Base-by-base conservation (phyloP, 1,284 basidiomycete genomes). In the Tremellales sp. region DNA sequence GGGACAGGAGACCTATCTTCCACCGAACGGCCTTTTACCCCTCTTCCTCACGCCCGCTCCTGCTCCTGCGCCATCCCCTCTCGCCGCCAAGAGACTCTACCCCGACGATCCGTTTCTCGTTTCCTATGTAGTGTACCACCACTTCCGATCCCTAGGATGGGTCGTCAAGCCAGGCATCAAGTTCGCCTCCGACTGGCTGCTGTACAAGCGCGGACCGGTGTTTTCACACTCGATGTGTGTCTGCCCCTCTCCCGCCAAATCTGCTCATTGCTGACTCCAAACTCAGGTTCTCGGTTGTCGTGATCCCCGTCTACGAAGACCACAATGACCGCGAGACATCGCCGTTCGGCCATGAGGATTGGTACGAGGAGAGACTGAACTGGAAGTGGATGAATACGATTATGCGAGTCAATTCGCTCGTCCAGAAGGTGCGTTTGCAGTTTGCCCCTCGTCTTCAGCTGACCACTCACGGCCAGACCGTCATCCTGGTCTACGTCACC, bases 341-440 rank as follows among this genome's bases (percentile, higher is more conserved):
- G 4, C 79, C 78, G 1, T 81, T 84, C 57, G 58, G 55, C 2
- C 48, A 54, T 2, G 59, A 61, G 31, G 70, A 73, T 43, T 69
- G 66, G 61, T 38, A 80, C 78, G 62, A 85, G 83, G 77, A 82
- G n/a, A 82, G 85, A 2, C 85, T 86, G 63, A 78, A 82, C 26
- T 99, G 95, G 95, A 82, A 87, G 10, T 97, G 93, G 92, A 81
- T 99, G 31, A 91, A 88, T 69, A 98, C 95, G 2, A 81, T 97
- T 50, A 98, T 97, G 66, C 84, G 95, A 21, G 94, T 98, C 16
- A 97, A 97, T 70, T 85, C 87, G 0, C 91, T 97, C 68, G 95
- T 98, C 2, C 90, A 92, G 74, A 99, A 99, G 81, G 92, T 84
- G 37, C 36, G 71, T 55, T n/a, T n/a, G n/a, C n/a, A n/a, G n/a